phyloP scores from a whole-genome alignment of 2,329 filamentous ascomycete species.

The Aureobasidium lini region DNA sequence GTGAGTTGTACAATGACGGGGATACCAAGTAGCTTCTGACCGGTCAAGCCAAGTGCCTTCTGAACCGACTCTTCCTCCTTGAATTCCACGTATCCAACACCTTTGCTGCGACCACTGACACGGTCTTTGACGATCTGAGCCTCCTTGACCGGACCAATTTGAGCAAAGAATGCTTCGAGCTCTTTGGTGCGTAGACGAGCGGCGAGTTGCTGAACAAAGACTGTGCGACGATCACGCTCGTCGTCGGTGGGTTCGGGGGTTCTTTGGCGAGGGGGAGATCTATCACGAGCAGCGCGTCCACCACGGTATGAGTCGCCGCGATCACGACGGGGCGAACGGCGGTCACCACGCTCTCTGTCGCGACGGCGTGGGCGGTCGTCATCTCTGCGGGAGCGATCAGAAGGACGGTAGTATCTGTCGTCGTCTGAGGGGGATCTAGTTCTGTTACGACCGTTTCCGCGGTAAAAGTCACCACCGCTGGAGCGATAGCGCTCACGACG shows the following conservation, averaged over 20 bases:
- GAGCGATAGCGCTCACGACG: slow-evolving; percentile 19
- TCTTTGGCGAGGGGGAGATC: slow-evolving; percentile 44
- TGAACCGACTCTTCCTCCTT: slow-evolving; percentile 90
- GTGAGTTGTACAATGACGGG: slow-evolving; percentile 97
- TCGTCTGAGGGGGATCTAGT: slow-evolving; percentile 30
- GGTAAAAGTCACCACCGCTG: slow-evolving; percentile 33
- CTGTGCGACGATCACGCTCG: slow-evolving; percentile 90
- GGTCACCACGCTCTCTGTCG: slow-evolving; percentile 33
- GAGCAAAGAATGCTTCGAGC: slow-evolving; percentile 90
- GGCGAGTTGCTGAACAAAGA: slow-evolving; percentile 97
- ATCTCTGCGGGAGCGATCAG: slow-evolving; percentile 41
- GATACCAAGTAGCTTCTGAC: slow-evolving; percentile 96
- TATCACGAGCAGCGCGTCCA: slow-evolving; percentile 51
- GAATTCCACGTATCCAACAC: slow-evolving; percentile 99
- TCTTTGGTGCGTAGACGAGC: slow-evolving; percentile 87
- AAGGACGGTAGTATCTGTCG: slow-evolving; percentile 34
- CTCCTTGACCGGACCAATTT: slow-evolving; percentile 88
- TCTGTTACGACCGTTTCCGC: slow-evolving; percentile 26
- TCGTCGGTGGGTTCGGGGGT: slow-evolving; percentile 81
- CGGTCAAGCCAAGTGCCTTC: slow-evolving; percentile 93
- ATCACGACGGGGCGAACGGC: slow-evolving; percentile 43
- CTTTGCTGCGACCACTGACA: slow-evolving; percentile 93
- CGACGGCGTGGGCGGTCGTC: slow-evolving; percentile 51
- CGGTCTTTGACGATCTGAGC: slow-evolving; percentile 98
- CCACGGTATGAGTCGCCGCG: slow-evolving; percentile 60